Base-by-base conservation (phyloP, 768 basidiomycete genomes). In the Mycena polygramma region DNA sequence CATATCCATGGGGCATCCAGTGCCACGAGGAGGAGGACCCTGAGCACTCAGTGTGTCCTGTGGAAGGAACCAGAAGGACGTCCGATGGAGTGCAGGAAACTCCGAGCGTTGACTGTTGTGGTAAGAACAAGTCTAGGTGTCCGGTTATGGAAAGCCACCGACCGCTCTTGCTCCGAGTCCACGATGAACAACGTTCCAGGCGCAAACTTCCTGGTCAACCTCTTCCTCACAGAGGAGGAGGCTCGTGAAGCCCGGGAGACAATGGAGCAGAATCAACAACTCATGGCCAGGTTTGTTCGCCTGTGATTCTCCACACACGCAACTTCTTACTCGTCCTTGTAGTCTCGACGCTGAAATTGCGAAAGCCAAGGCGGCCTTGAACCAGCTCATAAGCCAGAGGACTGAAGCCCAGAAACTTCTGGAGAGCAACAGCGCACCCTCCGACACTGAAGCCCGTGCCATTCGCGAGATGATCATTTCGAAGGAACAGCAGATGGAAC, bases 341-440 rank as follows among this genome's bases (percentile, higher is more conserved):
- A 74, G 73, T 61, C 49, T 75, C 46, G 76, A 77, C 54, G 66
- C 73, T 20, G 69, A 75, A 51, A 77, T 77, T 15, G 73, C 69
- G 4, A 65, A 61, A 43, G 73, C 71, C 4, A 35, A 69, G 24
- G 73, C 66, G 8, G 73, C 71, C 6, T 58, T 70, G 24, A 62
- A 69, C 24, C 46, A 71, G n/a, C 71, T 77, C 10, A 53, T 73
- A 11, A 67, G 43, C 59, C 69, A 70, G 57, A 45, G 74, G 35
- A 62, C 69, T 6, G 74, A 67, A 41, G 67, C 67, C 10, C 73
- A 74, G 54, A 68, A 62, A 43, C 46, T 72, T 5, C 65, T 77
- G 6, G 73, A 71, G 51, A 73, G 69, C 60, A 71, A 70, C 37
- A 46, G 59, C 54, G 73, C 69, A 30, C 70, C 69, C 1, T 70